phyloP scores from a whole-genome alignment of 2,329 filamentous ascomycete genomes.

The Botrytis cinerea region DNA sequence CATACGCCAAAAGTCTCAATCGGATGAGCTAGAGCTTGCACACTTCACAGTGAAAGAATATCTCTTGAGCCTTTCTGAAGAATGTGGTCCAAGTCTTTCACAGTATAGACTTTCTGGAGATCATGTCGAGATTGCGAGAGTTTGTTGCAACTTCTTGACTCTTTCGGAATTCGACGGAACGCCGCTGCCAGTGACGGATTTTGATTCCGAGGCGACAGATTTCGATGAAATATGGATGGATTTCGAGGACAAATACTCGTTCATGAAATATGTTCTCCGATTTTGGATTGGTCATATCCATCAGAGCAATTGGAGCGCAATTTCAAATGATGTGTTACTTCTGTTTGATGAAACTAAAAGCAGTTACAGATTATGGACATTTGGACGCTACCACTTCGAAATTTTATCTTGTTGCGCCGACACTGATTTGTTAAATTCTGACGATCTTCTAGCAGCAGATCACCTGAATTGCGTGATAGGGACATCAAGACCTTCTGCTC shows the following conservation, averaged over 20 bases:
- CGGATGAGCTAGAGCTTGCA: slow-evolving; percentile 30
- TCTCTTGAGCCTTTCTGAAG: slow-evolving; percentile 23
- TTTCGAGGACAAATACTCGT: neutral
- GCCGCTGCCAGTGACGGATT: neutral
- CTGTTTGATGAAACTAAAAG: slow-evolving; percentile 1
- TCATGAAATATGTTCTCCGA: neutral
- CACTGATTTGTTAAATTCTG: too few species aligned
- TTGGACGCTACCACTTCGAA: neutral
- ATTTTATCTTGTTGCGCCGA: accelerated
- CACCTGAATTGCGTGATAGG: neutral
- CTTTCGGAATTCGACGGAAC: neutral
- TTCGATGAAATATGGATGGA: neutral
- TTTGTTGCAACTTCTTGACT: neutral
- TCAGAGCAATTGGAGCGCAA: neutral
- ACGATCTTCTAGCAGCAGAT: neutral
- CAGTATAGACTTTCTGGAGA: slow-evolving; percentile 21
- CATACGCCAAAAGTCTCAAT: slow-evolving; percentile 26
- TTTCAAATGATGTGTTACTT: neutral
- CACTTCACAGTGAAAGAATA: slow-evolving; percentile 39
- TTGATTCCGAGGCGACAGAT: neutral
- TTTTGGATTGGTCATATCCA: accelerated
- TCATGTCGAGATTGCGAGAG: neutral
- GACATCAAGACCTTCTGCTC: neutral
- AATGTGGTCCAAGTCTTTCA: neutral
- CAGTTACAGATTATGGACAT: slow-evolving; percentile 4